These are phyloP conservation scores for Sarcodon aspratus DNA, from an alignment of 768 basidiomycete genomes.

Conservation along the genomic window DNA sequence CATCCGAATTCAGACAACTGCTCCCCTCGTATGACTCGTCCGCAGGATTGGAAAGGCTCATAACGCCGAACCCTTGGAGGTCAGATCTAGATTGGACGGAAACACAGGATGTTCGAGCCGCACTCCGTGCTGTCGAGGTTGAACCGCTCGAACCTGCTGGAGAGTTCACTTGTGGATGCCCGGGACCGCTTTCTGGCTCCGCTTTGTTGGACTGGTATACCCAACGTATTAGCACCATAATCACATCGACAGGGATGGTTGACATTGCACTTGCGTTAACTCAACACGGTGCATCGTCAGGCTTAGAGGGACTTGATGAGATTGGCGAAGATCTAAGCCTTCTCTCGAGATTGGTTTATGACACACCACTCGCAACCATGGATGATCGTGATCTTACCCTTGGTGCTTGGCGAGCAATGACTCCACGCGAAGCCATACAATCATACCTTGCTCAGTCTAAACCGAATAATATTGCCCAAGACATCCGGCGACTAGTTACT, in stretches of 20 bases:
- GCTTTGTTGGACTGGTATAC: conserved; percentile 71
- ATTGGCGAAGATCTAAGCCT: conserved; percentile 88
- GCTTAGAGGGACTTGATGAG: conserved; percentile 68
- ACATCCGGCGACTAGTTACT: conserved; percentile 70
- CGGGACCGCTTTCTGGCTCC: conserved; percentile 28
- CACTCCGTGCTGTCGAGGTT: conserved; percentile 22
- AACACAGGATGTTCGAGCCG: conserved; percentile 26
- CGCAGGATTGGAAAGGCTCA: conserved; percentile 30
- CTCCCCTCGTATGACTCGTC: conserved; percentile 50
- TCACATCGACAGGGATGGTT: conserved; percentile 60
- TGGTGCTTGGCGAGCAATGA: conserved; percentile 57
- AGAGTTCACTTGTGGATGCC: not conserved
- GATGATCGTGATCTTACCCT: conserved; percentile 69
- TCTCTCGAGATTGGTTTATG: conserved; percentile 80
- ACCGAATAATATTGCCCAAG: conserved; percentile 46
- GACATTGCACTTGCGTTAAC: conserved; percentile 69
- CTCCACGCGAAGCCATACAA: conserved; percentile 49
- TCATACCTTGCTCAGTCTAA: conserved; percentile 73
- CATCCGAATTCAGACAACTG: conserved; percentile 46
- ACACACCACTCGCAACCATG: conserved; percentile 37
- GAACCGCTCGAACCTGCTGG: conserved; percentile 1
- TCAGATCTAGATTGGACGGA: conserved; percentile 50
- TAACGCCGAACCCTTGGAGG: conserved; percentile 33
- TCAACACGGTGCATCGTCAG: conserved; percentile 79
- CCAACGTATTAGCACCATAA: conserved; percentile 45